Base-by-base conservation (phyloP, 257 asterid species). In the Osmanthus fragrans region DNA sequence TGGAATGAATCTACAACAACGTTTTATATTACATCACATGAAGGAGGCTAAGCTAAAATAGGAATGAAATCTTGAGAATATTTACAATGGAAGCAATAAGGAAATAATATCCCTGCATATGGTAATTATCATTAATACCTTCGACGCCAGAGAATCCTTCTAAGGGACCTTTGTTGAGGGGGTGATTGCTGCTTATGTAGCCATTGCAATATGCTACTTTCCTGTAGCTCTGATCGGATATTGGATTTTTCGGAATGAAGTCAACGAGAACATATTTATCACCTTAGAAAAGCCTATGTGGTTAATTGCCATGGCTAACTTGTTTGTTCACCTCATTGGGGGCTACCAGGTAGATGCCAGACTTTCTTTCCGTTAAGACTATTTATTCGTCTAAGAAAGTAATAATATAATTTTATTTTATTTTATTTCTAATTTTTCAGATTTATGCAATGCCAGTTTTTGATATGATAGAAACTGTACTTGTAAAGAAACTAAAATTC, bases 381-480 rank as follows among this genome's bases (percentile, higher is more conserved):
- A 27, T 42, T 23, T 73, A 2, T 72, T 75, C 4, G 27, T 30
- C 71, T 56, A 21, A 9, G 32, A 33, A 42, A 3, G 13, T 11
- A 13, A 33, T 67, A 7, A 8, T 7, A 3, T 4, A 51, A 58
- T 25, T 42, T 16, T 30, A 6, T 29, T 69, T 33, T 36, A 9
- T 9, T 8, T 21, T 56, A 70, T 2, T 56, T 69, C 23, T 65
- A 7, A 15, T 63, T 34, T 8, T 67, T 77, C 82, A 87, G 91
- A 23, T 87, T 11, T 85, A 83, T 58, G 89, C 91, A 9, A 82
- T 87, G 77, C 88, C 89, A 18, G 89, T 85, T 29, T 87, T 81
- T 58, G 91, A 87, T 85, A 85, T 87, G 89, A 85, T 85, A 72
- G 91, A 87, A 51, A 47, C 82, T 11, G 84, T 84, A 47, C 85